Conservation (phyloP, 768 basidiomycete species). For the Cystofilobasidium bisporidii region DNA sequence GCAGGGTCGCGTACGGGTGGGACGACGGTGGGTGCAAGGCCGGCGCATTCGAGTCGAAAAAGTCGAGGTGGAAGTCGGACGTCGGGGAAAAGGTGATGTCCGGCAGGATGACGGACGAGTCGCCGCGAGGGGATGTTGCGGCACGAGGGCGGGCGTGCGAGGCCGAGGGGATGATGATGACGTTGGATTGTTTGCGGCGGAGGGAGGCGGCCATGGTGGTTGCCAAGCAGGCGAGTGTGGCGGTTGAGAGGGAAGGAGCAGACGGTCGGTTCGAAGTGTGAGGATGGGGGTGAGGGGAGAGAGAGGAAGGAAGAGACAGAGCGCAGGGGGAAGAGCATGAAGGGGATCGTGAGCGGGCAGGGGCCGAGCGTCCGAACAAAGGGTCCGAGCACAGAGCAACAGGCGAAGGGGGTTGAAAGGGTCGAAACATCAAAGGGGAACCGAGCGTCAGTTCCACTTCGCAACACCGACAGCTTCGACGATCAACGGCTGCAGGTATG, state of each 20-base stretch:
- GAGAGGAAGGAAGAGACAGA: not conserved
- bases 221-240: too few relatives aligned
- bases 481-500: not conserved
- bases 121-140: too few relatives aligned
- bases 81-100: not conserved
- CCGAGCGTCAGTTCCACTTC: constrained; percentile 1
- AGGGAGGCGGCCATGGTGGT: too few relatives aligned
- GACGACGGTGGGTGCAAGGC: not conserved
- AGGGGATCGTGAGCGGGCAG: too few relatives aligned
- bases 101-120: not conserved
- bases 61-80: not conserved
- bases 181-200: too few relatives aligned
- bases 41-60: not conserved
- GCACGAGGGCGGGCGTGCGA: not conserved
- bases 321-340: too few relatives aligned
- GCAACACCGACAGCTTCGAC: too few relatives aligned
- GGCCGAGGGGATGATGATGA: constrained; percentile 2
- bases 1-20: not conserved
- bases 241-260: not conserved
- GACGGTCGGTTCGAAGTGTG: not conserved
- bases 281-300: not conserved
- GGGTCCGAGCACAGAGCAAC: not conserved
- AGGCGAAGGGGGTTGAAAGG: not conserved
- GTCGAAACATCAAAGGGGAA: not conserved
- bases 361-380: not conserved